Conservation (phyloP, 2,329 filamentous ascomycete genomes). For the Penicillium sp. region DNA sequence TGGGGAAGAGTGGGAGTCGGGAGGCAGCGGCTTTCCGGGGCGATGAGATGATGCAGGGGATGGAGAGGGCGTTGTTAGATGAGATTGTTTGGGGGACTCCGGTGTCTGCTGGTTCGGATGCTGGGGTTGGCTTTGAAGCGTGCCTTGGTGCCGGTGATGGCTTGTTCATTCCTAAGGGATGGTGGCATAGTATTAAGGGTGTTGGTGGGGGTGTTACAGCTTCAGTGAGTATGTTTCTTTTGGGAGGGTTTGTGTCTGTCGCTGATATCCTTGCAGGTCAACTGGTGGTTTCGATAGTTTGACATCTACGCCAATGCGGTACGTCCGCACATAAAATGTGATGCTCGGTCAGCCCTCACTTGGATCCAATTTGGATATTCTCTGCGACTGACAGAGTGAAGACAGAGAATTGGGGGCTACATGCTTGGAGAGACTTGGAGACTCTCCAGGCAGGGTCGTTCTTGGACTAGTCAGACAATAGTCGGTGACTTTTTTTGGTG, state of each 20-base stretch:
- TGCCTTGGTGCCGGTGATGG: constrained; percentile 65
- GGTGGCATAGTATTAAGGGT: constrained; percentile 84
- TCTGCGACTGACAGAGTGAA: background rate
- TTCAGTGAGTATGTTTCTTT: constrained; percentile 48
- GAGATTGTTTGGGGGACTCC: constrained; percentile 65
- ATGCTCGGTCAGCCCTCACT: background rate
- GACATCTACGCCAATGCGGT: background rate
- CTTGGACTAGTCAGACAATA: background rate
- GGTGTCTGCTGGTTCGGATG: constrained; percentile 26
- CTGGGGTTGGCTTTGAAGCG: constrained; percentile 49
- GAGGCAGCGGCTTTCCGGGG: constrained; percentile 61
- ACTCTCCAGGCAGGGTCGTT: background rate
- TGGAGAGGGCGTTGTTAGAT: constrained; percentile 66
- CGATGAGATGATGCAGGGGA: constrained; percentile 87
- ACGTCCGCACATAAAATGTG: background rate
- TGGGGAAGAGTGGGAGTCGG: constrained; percentile 36
- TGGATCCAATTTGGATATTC: background rate
- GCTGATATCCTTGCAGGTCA: constrained; percentile 50
- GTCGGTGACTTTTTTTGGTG: too few relatives aligned
- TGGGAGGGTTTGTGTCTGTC: background rate
- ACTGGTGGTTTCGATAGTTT: constrained; percentile 74
- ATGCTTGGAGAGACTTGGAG: background rate
- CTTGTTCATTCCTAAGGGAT: constrained; percentile 76
- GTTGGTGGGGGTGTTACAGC: constrained; percentile 57
- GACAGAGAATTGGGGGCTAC: background rate